Evolutionary conservation across 495 filamentous ascomycete genomes (phyloP), one percentile per base, ranked within the genome.

Genomic region (Saxophila tyrrhenica): DNA sequence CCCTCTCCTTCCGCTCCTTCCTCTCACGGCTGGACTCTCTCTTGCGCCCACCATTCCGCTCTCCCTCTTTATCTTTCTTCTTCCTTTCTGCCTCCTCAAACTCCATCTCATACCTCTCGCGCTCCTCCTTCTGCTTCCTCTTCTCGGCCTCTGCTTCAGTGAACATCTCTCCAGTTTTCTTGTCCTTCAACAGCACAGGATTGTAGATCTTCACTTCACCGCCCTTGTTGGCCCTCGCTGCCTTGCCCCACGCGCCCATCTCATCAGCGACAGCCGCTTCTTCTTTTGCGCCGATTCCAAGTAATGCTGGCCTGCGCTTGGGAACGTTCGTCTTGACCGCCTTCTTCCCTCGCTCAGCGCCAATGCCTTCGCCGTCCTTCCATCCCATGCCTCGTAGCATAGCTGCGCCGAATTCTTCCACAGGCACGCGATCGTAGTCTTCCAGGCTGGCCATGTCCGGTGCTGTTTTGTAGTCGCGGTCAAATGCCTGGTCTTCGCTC

Each of bases 391-490:
- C 87, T 7, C 87, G 78, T 23, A 99, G 75, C 48, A 97, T 69
- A 1, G 87, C 87, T 21, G 86, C 83, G 29, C 91, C 92, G 62
- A 97, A 99, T 54, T 94, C 87, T 55, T 96, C 92, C 35, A 97
- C 87, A 0, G 94, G 91, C 11, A 95, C 78, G 2, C 83, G 80
- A 24, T 79, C 82, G 69, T 99, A 99, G 60, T 91, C 87, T 44
- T 88, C 87, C 21, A 92, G 71, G 0, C 78, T 83, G 1, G 89
- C 82, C 16, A 80, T 69, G 21, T 88, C 84, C 0, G 89, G 89
- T 0, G 87, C 81, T n/a, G 77, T 74, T 24, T 76, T 73, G 39
- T 89, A 74, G 62, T 86, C 83, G 10, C 73, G 69, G 25, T 76
- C 72, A 65, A 89, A 94, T 0, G 80, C 81, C 22, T 81, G 79